Conservation (phyloP, 352 stramenopile genomes). For the Pythium scleroteichum region DNA sequence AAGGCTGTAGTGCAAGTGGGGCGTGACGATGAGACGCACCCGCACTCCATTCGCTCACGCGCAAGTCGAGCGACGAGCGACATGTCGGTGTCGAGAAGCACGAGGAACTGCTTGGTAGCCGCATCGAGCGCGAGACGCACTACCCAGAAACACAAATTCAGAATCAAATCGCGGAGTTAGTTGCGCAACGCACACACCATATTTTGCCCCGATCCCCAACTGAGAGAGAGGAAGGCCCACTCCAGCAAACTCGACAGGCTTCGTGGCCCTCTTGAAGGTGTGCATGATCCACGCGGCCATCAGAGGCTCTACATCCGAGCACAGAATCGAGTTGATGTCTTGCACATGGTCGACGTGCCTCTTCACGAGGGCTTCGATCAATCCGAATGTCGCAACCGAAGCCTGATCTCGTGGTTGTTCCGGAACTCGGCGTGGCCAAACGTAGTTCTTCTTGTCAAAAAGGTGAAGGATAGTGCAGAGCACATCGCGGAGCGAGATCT, state of each 20-base stretch:
- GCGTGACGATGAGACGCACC: constrained; percentile 18
- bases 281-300: constrained; percentile 17
- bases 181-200: neutral
- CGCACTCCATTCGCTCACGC: constrained; percentile 27
- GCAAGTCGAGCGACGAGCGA: constrained; percentile 22
- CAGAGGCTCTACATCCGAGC: constrained; percentile 6
- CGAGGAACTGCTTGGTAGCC: constrained; percentile 2
- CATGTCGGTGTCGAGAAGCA: constrained; percentile 16
- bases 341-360: neutral
- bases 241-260: neutral
- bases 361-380: too few species aligned
- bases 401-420: too few species aligned
- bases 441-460: constrained; percentile 7
- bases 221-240: constrained; percentile 3
- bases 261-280: neutral
- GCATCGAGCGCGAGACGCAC: constrained; percentile 16
- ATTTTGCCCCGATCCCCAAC: neutral
- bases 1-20: neutral
- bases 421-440: neutral
- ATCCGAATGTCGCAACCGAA: too few species aligned
- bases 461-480: constrained; percentile 4
- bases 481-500: constrained; percentile 1
- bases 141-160: too few species aligned
- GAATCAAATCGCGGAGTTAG: too few species aligned
- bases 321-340: constrained; percentile 17